Evolutionary conservation across 768 basidiomycete species (phyloP).

Genomic region (Paxillus rubicundulus): DNA sequence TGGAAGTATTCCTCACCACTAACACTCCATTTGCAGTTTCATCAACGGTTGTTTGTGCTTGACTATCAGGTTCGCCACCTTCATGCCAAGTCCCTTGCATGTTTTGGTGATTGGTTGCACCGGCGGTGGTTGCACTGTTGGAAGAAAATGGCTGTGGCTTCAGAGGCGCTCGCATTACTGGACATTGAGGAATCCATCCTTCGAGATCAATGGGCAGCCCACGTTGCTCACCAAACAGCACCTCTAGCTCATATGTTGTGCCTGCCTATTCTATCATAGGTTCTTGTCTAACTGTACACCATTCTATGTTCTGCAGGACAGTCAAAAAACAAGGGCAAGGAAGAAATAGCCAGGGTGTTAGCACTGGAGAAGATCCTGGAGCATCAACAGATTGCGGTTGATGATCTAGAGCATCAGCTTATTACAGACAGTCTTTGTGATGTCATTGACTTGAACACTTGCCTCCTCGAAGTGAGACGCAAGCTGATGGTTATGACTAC

Average conservation of each 20-base stretch:
- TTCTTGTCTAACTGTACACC: not conserved
- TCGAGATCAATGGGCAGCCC: conserved; percentile 1
- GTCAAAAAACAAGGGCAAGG: not conserved
- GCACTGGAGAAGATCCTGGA: conserved; percentile 2
- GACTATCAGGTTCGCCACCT: too few species aligned
- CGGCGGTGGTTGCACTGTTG: too few species aligned
- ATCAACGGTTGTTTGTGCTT: too few species aligned
- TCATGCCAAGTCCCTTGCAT: too few species aligned
- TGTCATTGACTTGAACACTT: not conserved
- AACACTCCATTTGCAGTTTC: too few species aligned
- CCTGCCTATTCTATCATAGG: not conserved
- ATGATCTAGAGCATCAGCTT: not conserved
- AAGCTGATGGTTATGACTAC: not conserved
- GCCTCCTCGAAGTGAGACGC: not conserved
- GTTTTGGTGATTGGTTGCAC: too few species aligned
- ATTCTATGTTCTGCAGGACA: not conserved
- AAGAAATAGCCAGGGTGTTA: conserved; percentile 2
- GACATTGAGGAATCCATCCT: not conserved
- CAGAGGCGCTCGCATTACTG: not conserved
- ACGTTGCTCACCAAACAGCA: conserved; percentile 1
- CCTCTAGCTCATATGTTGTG: not conserved
- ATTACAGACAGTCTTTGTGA: not conserved
- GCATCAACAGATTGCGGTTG: not conserved
- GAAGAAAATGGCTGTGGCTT: not conserved
- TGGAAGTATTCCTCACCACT: too few species aligned